phyloP scores from a whole-genome alignment of 108 stramenopile genomes.

The Pseudonitzschia multiseries region DNA sequence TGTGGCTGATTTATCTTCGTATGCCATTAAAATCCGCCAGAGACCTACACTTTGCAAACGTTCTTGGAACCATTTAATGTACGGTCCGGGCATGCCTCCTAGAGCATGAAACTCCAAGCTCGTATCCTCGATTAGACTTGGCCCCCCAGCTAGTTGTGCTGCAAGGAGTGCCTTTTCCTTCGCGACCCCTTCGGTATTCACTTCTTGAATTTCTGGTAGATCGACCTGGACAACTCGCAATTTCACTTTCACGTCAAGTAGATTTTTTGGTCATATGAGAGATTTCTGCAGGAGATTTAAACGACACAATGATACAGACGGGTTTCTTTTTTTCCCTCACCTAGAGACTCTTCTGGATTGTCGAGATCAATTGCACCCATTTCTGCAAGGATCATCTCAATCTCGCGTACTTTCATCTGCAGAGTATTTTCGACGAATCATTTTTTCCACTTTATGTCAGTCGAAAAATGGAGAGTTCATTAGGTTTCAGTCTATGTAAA shows the following conservation, averaged over 20 bases:
- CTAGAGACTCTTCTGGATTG: constrained; percentile 18
- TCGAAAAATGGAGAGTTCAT: not conserved
- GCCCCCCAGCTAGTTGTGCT: constrained; percentile 81
- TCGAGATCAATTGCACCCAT: constrained; percentile 31
- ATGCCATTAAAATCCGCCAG: constrained; percentile 87
- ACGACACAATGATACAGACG: not conserved
- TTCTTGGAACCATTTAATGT: constrained; percentile 99
- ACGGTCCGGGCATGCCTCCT: constrained; percentile 98
- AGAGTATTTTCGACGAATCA: not conserved
- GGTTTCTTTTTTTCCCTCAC: constrained; percentile 9
- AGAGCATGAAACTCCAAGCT: constrained; percentile 93
- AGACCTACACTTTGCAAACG: constrained; percentile 80
- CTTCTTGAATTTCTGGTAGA: constrained; percentile 91
- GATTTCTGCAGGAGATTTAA: constrained; percentile 25
- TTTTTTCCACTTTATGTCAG: not conserved
- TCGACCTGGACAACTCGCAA: constrained; percentile 76
- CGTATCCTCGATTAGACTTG: constrained; percentile 97
- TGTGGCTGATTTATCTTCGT: constrained; percentile 93
- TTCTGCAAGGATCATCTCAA: constrained; percentile 71
- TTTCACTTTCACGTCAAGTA: constrained; percentile 48
- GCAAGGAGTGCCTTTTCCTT: constrained; percentile 87
- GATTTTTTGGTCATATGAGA: constrained; percentile 20
- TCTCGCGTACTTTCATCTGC: constrained; percentile 50
- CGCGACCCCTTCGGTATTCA: constrained; percentile 80
- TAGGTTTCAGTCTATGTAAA: not conserved